Evolutionary conservation across 192 early-diverging fungal species (phyloP), one percentile per base, ranked within the genome.

Genomic region (Coemansia sp.): DNA sequence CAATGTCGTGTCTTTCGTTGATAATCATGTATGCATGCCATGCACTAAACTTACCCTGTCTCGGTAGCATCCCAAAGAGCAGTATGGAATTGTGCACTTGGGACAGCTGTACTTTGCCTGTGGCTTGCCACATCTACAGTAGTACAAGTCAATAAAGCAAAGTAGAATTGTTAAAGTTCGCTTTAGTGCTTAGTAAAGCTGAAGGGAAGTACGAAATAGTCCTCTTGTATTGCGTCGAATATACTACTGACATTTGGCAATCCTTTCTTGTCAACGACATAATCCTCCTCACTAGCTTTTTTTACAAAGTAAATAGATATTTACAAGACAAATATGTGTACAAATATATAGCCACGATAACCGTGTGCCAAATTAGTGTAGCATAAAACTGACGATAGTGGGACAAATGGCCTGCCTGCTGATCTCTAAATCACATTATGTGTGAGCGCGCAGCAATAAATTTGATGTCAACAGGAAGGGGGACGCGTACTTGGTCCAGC

Each of bases 51-150:
- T 74, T 64, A 63, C 77, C 53, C 70, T 67, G 64, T 82, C 79
- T 32, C 79, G 70, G 44, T 82, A 82, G 41, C 79, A 82, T 27
- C 31, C 66, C 23, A 82, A 69, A 29, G 79, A 76, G 68, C 79
- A 82, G 25, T 82, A 82, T 11, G 68, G 17, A 14, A 74, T 73
- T 5, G 27, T 25, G 63, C 79, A 82, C 48, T 76, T 82, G n/a
- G 79, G 79, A 27, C 79, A 82, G 65, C 65, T 74, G 45, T 82
- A 82, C 58, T 82, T 82, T 67, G 79, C 79, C 17, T 62, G 39
- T 2, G 71, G 74, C 41, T 82, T 82, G 9, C 41, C 63, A 59
- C 79, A 82, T 41, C 68, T 79, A 75, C 64, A 66, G 17, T 7
- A 17, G 15, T 17, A 34, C 19, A 58, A 4, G 27, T 29, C 25